Percentiles rank a stretch among this genome's conserved stretches.
Conservation (phyloP, 805 yeast genomes). For the Sungouiozyma intestinalis region DNA sequence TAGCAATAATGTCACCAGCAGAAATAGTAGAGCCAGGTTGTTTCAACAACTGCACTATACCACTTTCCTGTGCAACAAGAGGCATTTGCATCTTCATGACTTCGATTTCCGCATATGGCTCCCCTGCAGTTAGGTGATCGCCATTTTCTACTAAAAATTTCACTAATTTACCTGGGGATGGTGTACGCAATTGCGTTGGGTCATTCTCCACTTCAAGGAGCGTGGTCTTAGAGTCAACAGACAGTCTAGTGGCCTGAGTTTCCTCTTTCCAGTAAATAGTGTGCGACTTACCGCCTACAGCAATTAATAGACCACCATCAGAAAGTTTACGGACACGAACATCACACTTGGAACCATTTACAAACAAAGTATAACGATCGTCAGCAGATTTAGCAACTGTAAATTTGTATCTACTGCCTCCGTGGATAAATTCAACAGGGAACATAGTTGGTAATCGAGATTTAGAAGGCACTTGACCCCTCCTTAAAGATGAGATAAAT, state of each 20-base stretch:
- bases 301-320: conserved; percentile 87
- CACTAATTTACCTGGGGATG: conserved; percentile 97
- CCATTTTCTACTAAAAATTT: conserved; percentile 91
- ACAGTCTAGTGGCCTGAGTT: conserved; percentile 85
- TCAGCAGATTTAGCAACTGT: conserved; percentile 89
- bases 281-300: conserved; percentile 88
- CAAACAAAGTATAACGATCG: conserved; percentile 77
- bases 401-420: conserved; percentile 84
- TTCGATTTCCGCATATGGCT: conserved; percentile 96
- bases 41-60: conserved; percentile 82
- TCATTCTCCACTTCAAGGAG: conserved; percentile 90
- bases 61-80: conserved; percentile 84
- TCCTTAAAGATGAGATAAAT: conserved; percentile 70
- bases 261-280: conserved; percentile 97
- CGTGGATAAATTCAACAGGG: conserved; percentile 92
- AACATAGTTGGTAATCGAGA: conserved; percentile 73
- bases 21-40: conserved; percentile 97
- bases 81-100: conserved; percentile 99
- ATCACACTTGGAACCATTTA: conserved; percentile 85
- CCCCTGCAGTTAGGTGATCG: conserved; percentile 84
- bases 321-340: conserved; percentile 82
- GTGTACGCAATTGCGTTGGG: conserved; percentile 97
- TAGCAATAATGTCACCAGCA: conserved; percentile 96
- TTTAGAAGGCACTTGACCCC: conserved; percentile 90
- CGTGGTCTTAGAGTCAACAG: conserved; percentile 93